These are phyloP conservation scores for Colletotrichum sp. DNA, from an alignment of 2,329 filamentous ascomycete species.

Conservation along the genomic window DNA sequence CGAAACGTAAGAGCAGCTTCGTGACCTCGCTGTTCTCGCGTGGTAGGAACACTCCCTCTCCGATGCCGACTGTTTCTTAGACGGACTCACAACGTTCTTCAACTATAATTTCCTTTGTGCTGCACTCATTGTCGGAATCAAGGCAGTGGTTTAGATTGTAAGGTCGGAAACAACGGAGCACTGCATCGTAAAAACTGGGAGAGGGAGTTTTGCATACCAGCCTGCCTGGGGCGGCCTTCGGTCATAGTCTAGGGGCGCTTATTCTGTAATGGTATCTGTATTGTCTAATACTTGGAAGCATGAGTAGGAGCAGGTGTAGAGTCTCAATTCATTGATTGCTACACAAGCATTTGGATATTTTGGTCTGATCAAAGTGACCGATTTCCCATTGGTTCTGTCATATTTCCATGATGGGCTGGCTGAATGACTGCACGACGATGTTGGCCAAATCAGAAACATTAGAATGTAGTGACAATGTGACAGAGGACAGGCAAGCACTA, in stretches of 20 bases:
- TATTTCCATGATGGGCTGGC: neutral
- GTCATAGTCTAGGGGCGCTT: neutral
- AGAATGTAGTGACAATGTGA: neutral
- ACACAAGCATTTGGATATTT: neutral
- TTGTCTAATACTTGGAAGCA: neutral
- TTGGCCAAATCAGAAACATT: neutral
- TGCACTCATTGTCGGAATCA: neutral
- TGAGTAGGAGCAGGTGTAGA: neutral
- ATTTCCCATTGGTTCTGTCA: neutral
- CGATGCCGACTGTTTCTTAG: neutral
- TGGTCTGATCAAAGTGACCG: neutral
- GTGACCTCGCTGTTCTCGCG: slow-evolving; percentile 15
- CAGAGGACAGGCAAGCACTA: neutral
- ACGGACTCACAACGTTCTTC: neutral
- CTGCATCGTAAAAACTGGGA: neutral
- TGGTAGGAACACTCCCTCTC: neutral
- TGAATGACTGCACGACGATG: neutral
- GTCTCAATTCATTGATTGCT: neutral
- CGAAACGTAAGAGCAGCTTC: slow-evolving; percentile 16
- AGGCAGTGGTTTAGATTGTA: slow-evolving; percentile 9
- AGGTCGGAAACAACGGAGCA: neutral
- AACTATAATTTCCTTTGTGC: slow-evolving; percentile 6
- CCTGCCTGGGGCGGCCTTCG: neutral
- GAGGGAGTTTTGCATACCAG: slow-evolving; percentile 9
- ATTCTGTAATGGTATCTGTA: neutral